Evolutionary conservation across 1,284 basidiomycete genomes (phyloP), one percentile per base, ranked within the genome.

Genomic region (Marasmius oreades): DNA sequence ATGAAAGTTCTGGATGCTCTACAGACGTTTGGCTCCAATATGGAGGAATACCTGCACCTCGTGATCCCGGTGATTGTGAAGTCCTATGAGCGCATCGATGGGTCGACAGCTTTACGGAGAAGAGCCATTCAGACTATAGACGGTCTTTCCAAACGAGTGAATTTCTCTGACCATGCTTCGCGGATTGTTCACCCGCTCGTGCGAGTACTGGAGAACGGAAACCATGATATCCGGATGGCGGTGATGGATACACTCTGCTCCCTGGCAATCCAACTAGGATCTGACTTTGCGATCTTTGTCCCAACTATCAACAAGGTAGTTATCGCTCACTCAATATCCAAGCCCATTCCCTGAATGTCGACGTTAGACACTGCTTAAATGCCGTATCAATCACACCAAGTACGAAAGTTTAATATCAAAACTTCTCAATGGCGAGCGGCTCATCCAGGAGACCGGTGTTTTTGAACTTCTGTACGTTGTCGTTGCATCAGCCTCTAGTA

Each of bases 141-240:
- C 45, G 91, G 92, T 28, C 76, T 99, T 18, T 95, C 94, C 14
- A 84, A 90, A 62, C 87, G 96, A 61, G 94, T 99, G 65, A 98
- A 99, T 73, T 98, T 99, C 69, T 95, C 93, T n/a, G 97, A 99
- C 67, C 95, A 99, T 66, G 95, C 96, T 7, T 97, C 95, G 18
- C 85, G 96, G 47, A 98, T 99, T 66, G 93, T 99, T 23, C 97
- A 98, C 67, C 96, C 97, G 2, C 79, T 99, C 14, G 90, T 95
- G 39, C 85, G 97, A 46, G 91, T 98, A 3, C 76, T 99, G 53
- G 86, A 88, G 43, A 79, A 79, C n/a, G 76, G 82, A 5, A 88
- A 82, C 61, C 91, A 92, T 55, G 96, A 99, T 59, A 77, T 99
- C 47, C 82, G 93, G 31, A 82, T 82, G 69, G 86, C 92, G 0